Conservation (phyloP, 2,329 filamentous ascomycete species). For the Acarospora socialis region DNA sequence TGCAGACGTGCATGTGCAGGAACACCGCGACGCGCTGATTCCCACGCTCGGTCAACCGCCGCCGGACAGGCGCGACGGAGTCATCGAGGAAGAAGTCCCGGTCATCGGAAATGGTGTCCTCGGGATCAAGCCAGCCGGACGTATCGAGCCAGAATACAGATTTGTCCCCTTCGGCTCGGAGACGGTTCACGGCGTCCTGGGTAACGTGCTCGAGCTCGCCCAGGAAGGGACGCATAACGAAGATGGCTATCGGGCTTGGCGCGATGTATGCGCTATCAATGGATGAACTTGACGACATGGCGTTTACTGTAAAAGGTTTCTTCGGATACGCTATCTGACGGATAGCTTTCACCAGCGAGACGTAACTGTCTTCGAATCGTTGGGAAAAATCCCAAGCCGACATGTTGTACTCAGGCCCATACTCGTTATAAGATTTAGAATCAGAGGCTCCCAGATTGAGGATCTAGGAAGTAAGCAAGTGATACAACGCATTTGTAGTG, state of each 20-base stretch:
- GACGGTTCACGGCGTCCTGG: slow-evolving; percentile 20
- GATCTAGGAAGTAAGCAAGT: slow-evolving; percentile 14
- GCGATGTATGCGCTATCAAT: slow-evolving; percentile 15
- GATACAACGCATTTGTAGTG: background rate
- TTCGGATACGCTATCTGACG: slow-evolving; percentile 17
- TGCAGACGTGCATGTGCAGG: slow-evolving; percentile 24
- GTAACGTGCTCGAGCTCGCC: slow-evolving; percentile 22
- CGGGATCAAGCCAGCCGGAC: slow-evolving; percentile 24
- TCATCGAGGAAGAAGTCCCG: slow-evolving; percentile 22
- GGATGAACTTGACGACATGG: slow-evolving; percentile 6
- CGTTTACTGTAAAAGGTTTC: slow-evolving; percentile 10
- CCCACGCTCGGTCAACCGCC: slow-evolving; percentile 21
- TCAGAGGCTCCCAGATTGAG: slow-evolving; percentile 22
- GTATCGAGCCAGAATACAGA: slow-evolving; percentile 27
- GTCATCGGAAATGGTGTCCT: slow-evolving; percentile 13
- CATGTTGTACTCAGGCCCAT: slow-evolving; percentile 20
- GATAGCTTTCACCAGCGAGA: slow-evolving; percentile 23
- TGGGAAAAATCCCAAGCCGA: slow-evolving; percentile 18
- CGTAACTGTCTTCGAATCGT: slow-evolving; percentile 22
- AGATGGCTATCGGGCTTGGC: slow-evolving; percentile 21
- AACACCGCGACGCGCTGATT: slow-evolving; percentile 24
- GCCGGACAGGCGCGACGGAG: slow-evolving; percentile 15
- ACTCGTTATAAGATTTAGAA: slow-evolving; percentile 18
- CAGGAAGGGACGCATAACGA: slow-evolving; percentile 24
- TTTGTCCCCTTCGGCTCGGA: slow-evolving; percentile 23